phyloP scores from a whole-genome alignment of 192 early-diverging fungal species.

The Radiomyces spectabilis region DNA sequence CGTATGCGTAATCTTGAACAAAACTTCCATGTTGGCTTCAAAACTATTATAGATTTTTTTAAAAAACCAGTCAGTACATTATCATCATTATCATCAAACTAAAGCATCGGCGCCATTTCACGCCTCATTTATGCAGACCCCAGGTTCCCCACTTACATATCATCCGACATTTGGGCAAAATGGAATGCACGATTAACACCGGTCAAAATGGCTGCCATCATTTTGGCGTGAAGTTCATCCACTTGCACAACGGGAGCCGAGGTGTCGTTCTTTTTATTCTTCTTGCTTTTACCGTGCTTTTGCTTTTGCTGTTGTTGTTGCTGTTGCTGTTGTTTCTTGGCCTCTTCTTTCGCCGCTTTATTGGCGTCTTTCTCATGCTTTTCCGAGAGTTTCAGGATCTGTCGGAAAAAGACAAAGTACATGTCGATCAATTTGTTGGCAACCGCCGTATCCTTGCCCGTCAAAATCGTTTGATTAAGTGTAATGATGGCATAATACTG shows the following conservation, averaged over 20 bases:
- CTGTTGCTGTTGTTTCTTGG: slow-evolving; percentile 8
- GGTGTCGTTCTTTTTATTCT: slow-evolving; percentile 15
- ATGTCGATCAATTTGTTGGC: slow-evolving; percentile 83
- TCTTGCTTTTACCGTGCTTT: slow-evolving; percentile 20
- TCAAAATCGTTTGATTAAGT: slow-evolving; percentile 87
- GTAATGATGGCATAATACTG: slow-evolving; percentile 89
- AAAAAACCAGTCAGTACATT: not conserved
- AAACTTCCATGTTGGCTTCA: slow-evolving; percentile 75
- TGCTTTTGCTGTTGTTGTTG: not conserved
- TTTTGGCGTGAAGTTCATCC: slow-evolving; percentile 69
- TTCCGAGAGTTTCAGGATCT: slow-evolving; percentile 53
- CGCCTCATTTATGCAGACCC: too few relatives aligned
- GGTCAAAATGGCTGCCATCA: slow-evolving; percentile 85
- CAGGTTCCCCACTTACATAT: slow-evolving; percentile 49
- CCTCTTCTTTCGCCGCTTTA: slow-evolving; percentile 18
- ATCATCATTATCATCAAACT: not conserved
- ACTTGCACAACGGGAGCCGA: slow-evolving; percentile 31
- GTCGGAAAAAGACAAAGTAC: slow-evolving; percentile 89
- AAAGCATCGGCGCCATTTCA: too few relatives aligned
- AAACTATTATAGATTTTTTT: slow-evolving; percentile 33
- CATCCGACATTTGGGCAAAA: slow-evolving; percentile 76
- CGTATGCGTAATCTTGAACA: slow-evolving; percentile 87
- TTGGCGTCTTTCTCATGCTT: slow-evolving; percentile 21
- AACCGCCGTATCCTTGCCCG: slow-evolving; percentile 57
- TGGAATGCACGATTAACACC: slow-evolving; percentile 95